phyloP scores from a whole-genome alignment of 2,329 filamentous ascomycete genomes.

The Colletotrichum truncatum region DNA sequence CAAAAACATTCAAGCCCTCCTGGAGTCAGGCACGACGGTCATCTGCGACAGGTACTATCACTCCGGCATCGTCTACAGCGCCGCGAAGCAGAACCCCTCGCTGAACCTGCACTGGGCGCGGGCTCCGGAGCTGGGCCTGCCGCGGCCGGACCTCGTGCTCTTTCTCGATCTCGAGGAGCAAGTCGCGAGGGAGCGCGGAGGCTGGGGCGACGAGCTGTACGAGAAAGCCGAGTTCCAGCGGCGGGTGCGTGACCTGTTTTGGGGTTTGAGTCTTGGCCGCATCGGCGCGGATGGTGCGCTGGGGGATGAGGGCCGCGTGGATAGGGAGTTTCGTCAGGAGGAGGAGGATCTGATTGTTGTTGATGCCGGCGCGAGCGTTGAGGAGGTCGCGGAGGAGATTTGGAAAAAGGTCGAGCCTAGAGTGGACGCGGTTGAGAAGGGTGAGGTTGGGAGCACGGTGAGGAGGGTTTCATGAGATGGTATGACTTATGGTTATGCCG shows the following conservation, averaged over 20 bases:
- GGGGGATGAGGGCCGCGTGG: conserved; percentile 35
- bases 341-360: conserved; percentile 64
- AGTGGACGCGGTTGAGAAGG: conserved; percentile 58
- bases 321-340: conserved; percentile 53
- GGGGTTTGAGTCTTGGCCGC: conserved; percentile 59
- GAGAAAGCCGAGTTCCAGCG: conserved; percentile 86
- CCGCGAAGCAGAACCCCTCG: conserved; percentile 80
- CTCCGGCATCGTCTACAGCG: conserved; percentile 91
- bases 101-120: conserved; percentile 83
- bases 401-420: conserved; percentile 60
- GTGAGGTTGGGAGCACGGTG: conserved; percentile 56
- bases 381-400: conserved; percentile 65
- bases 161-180: conserved; percentile 85
- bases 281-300: conserved; percentile 43
- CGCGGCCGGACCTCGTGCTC: conserved; percentile 85
- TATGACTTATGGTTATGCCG: too few species aligned
- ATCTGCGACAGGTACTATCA: conserved; percentile 96
- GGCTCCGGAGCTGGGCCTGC: conserved; percentile 84
- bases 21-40: conserved; percentile 76
- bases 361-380: conserved; percentile 62
- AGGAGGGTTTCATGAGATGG: conserved; percentile 47
- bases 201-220: conserved; percentile 89
- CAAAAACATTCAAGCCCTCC: conserved; percentile 58
- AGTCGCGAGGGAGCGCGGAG: conserved; percentile 79
- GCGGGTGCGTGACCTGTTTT: conserved; percentile 80